Base-by-base conservation (phyloP, 2,329 filamentous ascomycete species). In the Ophiostoma sp. region DNA sequence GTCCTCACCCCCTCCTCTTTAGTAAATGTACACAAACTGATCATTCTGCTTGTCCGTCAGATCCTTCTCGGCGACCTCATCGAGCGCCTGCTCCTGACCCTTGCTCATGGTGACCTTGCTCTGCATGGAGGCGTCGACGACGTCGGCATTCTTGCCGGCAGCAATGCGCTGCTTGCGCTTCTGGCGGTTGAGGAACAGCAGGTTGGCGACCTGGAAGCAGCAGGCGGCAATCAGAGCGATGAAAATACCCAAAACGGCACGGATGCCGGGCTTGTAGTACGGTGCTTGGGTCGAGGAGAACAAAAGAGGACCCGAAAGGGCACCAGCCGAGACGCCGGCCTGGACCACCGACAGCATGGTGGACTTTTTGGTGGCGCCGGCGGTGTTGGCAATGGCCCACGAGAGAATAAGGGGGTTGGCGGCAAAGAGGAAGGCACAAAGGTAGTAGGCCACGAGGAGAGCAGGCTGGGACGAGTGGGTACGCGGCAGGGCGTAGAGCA, bases 351-450 rank as follows among this genome's bases (percentile, higher is more conserved):
- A 88, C 85, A 91, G 89, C 52, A 89, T 85, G 68, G 88, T 84
- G 0, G 89, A 89, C 78, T 90, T 91, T 80, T 93, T 79, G 45
- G 78, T 79, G 61, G 76, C 70, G 0, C 86, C 91, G 0, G 85
- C 91, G 0, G 89, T 92, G 79, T 93, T 93, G 8, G 87, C 89
- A 6, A 92, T 85, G 73, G 92, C 89, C 91, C 91, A 93, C 0
- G 88, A 86, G 0, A 92, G 87, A 33, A 91, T 87, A 11, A 93
- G 82, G 0, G 90, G 90, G 76, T 91, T 91, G 1, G 87, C 88
- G 0, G 89, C 89, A 75, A 89, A 92, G 9, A 92, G 82, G 79
- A 92, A 61, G 57, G 57, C 57, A 19, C 57, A 61, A 6, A 61
- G 28, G 28, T 61, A 61, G 57, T 61, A 61, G 92, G 0, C 89